Percentiles rank a stretch among this genome's conserved stretches.
Conservation (phyloP, 2,329 filamentous ascomycete genomes). For the Emmonsiellopsis sp. region DNA sequence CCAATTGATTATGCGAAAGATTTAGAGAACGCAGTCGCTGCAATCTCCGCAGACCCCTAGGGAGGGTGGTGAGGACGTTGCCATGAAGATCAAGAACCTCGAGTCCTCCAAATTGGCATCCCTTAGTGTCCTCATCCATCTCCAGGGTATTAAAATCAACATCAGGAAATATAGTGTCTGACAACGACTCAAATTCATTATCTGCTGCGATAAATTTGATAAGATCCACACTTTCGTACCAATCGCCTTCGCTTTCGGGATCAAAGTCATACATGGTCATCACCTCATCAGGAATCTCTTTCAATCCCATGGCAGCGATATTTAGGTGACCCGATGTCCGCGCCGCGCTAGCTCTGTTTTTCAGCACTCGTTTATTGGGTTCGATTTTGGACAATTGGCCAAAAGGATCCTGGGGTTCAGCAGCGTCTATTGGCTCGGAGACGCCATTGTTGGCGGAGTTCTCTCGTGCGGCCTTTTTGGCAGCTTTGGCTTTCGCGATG, state of each 20-base stretch:
- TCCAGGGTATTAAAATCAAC: slow-evolving; percentile 44
- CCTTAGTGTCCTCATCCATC: slow-evolving; percentile 56
- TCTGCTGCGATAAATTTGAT: slow-evolving; percentile 77
- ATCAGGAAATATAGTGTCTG: slow-evolving; percentile 72
- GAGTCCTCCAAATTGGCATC: slow-evolving; percentile 70
- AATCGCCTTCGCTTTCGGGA: slow-evolving; percentile 55
- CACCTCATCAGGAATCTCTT: slow-evolving; percentile 70
- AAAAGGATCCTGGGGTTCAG: slow-evolving; percentile 36
- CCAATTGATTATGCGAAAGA: slow-evolving; percentile 72
- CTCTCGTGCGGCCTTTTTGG: slow-evolving; percentile 47
- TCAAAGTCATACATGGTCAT: slow-evolving; percentile 84
- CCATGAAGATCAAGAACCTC: slow-evolving; percentile 79
- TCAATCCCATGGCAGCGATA: slow-evolving; percentile 73
- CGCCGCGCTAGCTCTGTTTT: slow-evolving; percentile 62
- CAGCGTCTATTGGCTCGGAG: slow-evolving; percentile 40
- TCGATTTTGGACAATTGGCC: slow-evolving; percentile 52
- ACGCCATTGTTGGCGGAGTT: slow-evolving; percentile 17
- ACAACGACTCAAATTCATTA: slow-evolving; percentile 70
- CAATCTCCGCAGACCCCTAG: slow-evolving; percentile 64
- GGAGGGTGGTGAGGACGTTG: slow-evolving; percentile 64
- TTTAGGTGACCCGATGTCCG: slow-evolving; percentile 74
- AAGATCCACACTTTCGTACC: slow-evolving; percentile 88
- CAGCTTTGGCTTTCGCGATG: slow-evolving; percentile 85
- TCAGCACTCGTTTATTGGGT: slow-evolving; percentile 56
- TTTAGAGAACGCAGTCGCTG: slow-evolving; percentile 71